Evolutionary conservation across 2,329 filamentous ascomycete genomes (phyloP), one percentile per base, ranked within the genome.

Genomic region (Colletotrichum euphorbiae): DNA sequence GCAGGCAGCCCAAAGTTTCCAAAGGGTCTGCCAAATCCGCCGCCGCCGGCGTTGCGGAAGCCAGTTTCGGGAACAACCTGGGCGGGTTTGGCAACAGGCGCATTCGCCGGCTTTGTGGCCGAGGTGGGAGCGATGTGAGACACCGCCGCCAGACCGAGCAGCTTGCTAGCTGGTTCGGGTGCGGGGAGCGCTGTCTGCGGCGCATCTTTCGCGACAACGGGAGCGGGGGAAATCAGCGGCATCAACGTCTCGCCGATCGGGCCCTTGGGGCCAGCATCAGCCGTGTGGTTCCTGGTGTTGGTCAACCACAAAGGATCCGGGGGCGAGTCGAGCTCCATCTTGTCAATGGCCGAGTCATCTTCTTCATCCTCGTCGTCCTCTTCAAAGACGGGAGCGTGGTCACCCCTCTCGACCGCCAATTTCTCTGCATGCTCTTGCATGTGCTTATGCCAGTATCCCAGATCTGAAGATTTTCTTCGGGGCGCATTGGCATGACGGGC

Each of bases 341-440:
- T 79, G 74, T 82, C 80, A 36, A 82, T 76, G 64, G 81, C 80
- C n/a, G 79, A 80, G 62, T 82, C 80, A 57, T 79, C 57, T n/a
- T 64, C 45, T 9, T 28, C 21, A 21, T 55, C 58, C 9, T 70
- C 69, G 2, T 69, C 69, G 9, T 71, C 68, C n/a, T 77, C 73
- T 17, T 79, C 71, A 15, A 69, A 67, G 11, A 64, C 61, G 8
- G 62, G 69, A 7, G 56, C 61, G 17, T 66, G 69, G 19, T 72
- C 70, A 42, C 67, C 70, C 66, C 80, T 80, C 46, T 84, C 83
- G 72, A 84, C 80, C 69, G 89, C 85, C 55, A 90, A 77, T 73
- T 90, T 83, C 72, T 93, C 88, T 58, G 90, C 91, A 78, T 95
- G 91, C 73, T 90, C 87, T 72, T 93, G 91, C 91, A 96, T 92